Conservation (phyloP, 371 early-diverging fungal species). For the Amoeboaphelidium protococcarum region DNA sequence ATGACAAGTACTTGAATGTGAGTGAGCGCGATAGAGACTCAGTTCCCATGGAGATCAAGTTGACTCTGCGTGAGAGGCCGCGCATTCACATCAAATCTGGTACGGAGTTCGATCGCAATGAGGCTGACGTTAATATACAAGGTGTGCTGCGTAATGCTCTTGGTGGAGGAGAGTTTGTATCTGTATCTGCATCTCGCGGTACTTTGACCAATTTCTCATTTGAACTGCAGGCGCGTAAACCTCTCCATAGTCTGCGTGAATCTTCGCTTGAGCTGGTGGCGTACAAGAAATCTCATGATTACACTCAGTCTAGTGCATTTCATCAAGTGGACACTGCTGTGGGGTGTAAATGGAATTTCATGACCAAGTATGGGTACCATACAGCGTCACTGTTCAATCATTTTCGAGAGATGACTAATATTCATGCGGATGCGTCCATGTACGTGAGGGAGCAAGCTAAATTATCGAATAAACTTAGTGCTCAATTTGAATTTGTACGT, state of each 20-base stretch:
- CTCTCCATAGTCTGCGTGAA: conserved; percentile 17
- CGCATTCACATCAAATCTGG: conserved; percentile 44
- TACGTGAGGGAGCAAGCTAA: conserved; percentile 66
- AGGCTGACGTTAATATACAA: conserved; percentile 25
- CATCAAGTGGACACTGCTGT: not conserved
- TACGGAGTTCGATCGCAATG: conserved; percentile 50
- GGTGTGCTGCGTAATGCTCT: conserved; percentile 32
- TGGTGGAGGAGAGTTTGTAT: conserved; percentile 53
- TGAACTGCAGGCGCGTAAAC: conserved; percentile 8
- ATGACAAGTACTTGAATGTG: too few species aligned
- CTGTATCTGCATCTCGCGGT: conserved; percentile 8
- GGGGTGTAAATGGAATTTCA: not conserved
- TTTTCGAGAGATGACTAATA: too few species aligned
- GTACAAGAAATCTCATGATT: not conserved
- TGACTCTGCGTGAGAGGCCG: conserved; percentile 34
- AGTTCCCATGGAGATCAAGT: too few species aligned
- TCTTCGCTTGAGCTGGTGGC: conserved; percentile 9
- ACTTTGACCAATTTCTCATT: conserved; percentile 1
- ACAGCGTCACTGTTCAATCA: not conserved
- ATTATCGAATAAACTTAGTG: too few species aligned
- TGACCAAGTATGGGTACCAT: not conserved
- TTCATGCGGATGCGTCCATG: too few species aligned
- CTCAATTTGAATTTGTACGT: too few species aligned
- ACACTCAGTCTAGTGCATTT: not conserved
- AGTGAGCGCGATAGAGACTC: too few species aligned